Conservation (phyloP, 306 rosid species). For the Dalbergia oliveri region DNA sequence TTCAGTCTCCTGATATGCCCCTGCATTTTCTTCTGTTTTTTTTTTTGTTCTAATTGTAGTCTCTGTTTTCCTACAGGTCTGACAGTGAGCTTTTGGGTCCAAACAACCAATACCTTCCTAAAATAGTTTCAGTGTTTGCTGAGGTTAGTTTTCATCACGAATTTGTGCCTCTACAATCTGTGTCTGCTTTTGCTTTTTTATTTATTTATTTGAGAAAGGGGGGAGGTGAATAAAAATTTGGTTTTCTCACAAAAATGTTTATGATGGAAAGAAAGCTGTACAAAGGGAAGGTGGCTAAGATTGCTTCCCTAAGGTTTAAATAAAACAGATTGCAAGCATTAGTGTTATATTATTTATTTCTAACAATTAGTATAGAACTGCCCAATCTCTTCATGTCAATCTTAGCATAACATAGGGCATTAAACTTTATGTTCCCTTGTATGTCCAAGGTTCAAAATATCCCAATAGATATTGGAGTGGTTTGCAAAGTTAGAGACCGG, state of each 20-base stretch:
- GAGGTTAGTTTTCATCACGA: slow-evolving; percentile 68
- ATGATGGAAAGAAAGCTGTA: neutral
- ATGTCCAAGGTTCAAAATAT: neutral
- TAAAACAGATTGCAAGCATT: neutral
- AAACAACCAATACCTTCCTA: slow-evolving; percentile 88
- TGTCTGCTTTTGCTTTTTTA: neutral
- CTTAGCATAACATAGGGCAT: neutral
- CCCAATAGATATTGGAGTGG: neutral
- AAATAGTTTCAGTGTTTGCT: slow-evolving; percentile 89
- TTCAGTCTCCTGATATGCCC: neutral
- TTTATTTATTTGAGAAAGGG: neutral
- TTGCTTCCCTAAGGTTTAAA: neutral
- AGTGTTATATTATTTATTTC: neutral
- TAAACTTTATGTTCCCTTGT: neutral
- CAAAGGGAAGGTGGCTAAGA: neutral
- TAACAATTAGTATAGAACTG: too few relatives aligned
- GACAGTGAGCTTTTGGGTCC: slow-evolving; percentile 88
- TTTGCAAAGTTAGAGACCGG: too few relatives aligned
- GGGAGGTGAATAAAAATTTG: neutral
- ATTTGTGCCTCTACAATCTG: slow-evolving; percentile 19
- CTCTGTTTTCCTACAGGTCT: slow-evolving; percentile 66
- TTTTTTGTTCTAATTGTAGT: neutral
- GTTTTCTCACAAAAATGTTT: neutral
- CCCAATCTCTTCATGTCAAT: neutral
- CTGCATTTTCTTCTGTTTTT: neutral